A percentile compares a stretch with the other conserved stretches of the same genome.
These are phyloP conservation scores for Gossypium mustelinum DNA, from an alignment of 345 rosid species.

Conservation along the genomic window DNA sequence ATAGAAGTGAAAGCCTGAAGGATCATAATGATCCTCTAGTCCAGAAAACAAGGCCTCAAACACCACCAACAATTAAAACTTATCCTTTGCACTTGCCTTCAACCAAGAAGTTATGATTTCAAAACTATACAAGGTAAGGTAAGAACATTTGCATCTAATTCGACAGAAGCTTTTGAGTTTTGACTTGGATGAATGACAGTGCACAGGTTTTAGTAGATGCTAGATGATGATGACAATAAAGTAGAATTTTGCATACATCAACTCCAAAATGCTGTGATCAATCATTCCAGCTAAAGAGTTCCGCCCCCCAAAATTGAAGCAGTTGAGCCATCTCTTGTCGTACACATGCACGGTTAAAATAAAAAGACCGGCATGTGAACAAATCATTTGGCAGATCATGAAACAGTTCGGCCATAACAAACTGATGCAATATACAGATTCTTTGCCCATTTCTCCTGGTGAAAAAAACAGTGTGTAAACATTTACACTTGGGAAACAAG, in stretches of 20 bases:
- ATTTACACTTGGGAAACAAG: not conserved
- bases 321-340: conserved; percentile 22
- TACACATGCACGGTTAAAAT: conserved; percentile 18
- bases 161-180: conserved; percentile 30
- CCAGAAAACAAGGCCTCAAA: conserved; percentile 2
- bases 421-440: conserved; percentile 36
- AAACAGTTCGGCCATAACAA: conserved; percentile 95
- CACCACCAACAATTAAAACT: conserved; percentile 14
- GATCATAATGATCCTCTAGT: conserved; percentile 9
- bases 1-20: conserved; percentile 8
- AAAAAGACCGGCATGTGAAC: conserved; percentile 26
- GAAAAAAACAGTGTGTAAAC: conserved; percentile 14
- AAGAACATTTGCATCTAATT: conserved; percentile 20
- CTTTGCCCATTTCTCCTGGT: conserved; percentile 93
- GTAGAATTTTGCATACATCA: conserved; percentile 42
- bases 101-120: conserved; percentile 28
- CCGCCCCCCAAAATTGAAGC: conserved; percentile 25
- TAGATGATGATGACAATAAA: conserved; percentile 32
- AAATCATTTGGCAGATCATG: conserved; percentile 47
- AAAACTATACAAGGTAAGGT: conserved; percentile 30
- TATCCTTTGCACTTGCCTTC: conserved; percentile 37
- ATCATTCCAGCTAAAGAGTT: conserved; percentile 33
- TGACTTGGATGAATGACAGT: conserved; percentile 38
- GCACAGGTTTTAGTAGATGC: conserved; percentile 38
- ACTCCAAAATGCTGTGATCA: conserved; percentile 27